Evolutionary conservation across 2,329 filamentous ascomycete species (phyloP), one percentile per base, ranked within the genome.

Genomic region (Plenodomus lindquistii): DNA sequence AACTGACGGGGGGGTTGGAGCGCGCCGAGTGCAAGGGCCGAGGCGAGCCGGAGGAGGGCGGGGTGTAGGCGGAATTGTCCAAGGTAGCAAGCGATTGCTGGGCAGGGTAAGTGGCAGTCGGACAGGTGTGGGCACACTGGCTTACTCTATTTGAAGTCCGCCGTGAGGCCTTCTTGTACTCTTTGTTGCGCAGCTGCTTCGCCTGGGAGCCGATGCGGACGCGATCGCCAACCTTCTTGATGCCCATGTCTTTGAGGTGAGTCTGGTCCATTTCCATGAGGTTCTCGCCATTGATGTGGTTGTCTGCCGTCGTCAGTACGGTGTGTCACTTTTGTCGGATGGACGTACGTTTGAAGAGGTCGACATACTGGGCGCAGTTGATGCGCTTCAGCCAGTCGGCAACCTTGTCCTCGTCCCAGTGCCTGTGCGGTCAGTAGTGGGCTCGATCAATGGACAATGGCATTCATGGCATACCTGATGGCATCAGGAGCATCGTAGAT

Each of bases 221-320:
- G 44, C 94, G 86, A 73, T 99, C 94, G 56, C 94, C 94, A 57
- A 99, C 89, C 75, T 97, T 99, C 62, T 96, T 95, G 62, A 99
- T 93, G 37, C 94, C 94, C 85, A 99, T 96, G 73, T 99, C 94
- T 73, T 96, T 95, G 55, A 99, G 81, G 35, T 96, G 91, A 46
- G 91, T 87, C 78, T 96, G 95, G 74, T 99, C 94, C 81, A 97
- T 93, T 75, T 99, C 94, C 61, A 99, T 81, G 37, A 99, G 79
- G 69, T 96, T 97, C 76, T 97, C 91, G 65, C 94, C 94, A 69
- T 94, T 99, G 78, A 99, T 97, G 73, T 97, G 90, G 72, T 99
- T 96, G 69, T 86, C 81, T 84, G 52, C 35, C 52, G 37, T 60
- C 19, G 64, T 69, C 35, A 70, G 59, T 34, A 34, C 16, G 6